Conservation (phyloP, 1,139 yeast species). For the Candida tetrigidarum region DNA sequence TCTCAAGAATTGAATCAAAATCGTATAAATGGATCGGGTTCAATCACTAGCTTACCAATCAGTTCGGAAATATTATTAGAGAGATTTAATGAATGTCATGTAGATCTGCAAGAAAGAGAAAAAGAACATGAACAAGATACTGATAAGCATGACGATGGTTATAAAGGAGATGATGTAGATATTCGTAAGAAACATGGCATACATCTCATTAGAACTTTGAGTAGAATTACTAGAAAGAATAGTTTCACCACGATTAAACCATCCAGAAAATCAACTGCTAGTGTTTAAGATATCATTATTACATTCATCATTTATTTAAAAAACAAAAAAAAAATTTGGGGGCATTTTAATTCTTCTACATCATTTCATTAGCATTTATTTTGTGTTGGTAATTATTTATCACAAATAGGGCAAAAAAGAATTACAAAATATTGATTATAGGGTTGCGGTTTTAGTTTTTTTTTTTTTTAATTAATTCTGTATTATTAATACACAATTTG, state of each 20-base stretch:
- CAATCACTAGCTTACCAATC: constrained; percentile 12
- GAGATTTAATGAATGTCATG: constrained; percentile 7
- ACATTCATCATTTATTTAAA: neutral
- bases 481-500: neutral
- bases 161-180: no score
- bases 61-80: constrained; percentile 14
- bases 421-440: no score
- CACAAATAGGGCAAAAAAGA: no score
- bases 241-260: neutral
- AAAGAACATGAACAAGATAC: neutral
- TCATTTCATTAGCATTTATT: no score
- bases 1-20: constrained; percentile 6
- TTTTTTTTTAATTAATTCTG: no score
- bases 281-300: neutral
- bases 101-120: neutral
- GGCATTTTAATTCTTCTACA: no score
- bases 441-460: no score
- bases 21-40: neutral
- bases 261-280: constrained; percentile 4
- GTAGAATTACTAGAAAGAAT: constrained; percentile 3
- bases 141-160: neutral
- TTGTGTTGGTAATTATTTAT: no score
- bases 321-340: no score
- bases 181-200: neutral
- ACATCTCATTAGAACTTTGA: constrained; percentile 1